Percentiles rank a stretch among this genome's conserved stretches.
Conservation (phyloP, 805 yeast genomes). For the Ogataea nitratoaversa region DNA sequence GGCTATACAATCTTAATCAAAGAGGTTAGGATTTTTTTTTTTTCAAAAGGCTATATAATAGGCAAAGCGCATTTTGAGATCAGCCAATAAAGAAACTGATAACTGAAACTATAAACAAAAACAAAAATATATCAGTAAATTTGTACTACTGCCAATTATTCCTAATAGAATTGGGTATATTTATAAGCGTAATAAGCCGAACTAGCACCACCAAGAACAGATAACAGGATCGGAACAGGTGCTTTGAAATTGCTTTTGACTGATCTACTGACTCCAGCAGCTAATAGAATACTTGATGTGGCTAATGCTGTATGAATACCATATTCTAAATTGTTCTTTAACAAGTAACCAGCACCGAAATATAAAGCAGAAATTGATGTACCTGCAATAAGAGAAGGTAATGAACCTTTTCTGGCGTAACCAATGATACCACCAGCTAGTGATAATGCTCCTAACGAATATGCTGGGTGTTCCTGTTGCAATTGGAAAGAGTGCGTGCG, state of each 20-base stretch:
- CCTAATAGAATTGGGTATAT: constrained; percentile 67
- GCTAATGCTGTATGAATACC: constrained; percentile 81
- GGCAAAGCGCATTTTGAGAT: no score
- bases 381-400: constrained; percentile 82
- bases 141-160: no score
- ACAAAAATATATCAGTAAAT: background rate
- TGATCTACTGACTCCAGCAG: constrained; percentile 66
- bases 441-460: constrained; percentile 25
- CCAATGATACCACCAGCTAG: constrained; percentile 32
- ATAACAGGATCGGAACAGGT: constrained; percentile 70
- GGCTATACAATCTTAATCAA: background rate
- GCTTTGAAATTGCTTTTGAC: constrained; percentile 54
- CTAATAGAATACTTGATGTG: constrained; percentile 59
- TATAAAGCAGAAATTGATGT: constrained; percentile 52
- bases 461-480: constrained; percentile 27
- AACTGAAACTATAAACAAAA: background rate
- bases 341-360: constrained; percentile 71
- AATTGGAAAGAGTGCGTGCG: no score
- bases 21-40: no score
- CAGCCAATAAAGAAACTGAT: background rate
- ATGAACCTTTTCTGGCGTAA: constrained; percentile 54
- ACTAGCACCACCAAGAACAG: constrained; percentile 59
- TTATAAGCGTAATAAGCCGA: constrained; percentile 68
- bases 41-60: no score
- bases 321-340: constrained; percentile 66